phyloP scores from a whole-genome alignment of 2,329 filamentous ascomycete genomes.

The Exophiala bonariae region DNA sequence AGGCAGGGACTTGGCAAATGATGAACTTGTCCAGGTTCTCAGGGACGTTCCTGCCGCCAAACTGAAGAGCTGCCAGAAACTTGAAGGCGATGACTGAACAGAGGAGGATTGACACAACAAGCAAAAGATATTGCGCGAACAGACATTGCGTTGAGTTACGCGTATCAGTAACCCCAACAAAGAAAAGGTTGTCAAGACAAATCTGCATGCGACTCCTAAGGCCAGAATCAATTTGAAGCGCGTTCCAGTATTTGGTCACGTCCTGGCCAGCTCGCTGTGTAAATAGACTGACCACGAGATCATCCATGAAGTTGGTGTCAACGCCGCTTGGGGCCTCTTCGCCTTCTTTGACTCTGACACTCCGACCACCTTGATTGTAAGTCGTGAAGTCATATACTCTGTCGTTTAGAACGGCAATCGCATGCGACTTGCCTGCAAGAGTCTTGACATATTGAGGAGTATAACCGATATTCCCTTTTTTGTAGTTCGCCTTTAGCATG shows the following conservation, averaged over 20 bases:
- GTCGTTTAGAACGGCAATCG: constrained; percentile 75
- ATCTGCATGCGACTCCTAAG: constrained; percentile 69
- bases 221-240: constrained; percentile 59
- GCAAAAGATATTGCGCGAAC: constrained; percentile 85
- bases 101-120: constrained; percentile 79
- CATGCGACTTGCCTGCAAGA: constrained; percentile 62
- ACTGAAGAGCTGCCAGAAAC: constrained; percentile 94
- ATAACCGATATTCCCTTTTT: constrained; percentile 86
- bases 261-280: constrained; percentile 73
- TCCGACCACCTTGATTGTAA: constrained; percentile 75
- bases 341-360: constrained; percentile 58
- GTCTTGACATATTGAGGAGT: constrained; percentile 73
- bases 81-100: constrained; percentile 88
- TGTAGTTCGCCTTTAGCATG: constrained; percentile 73
- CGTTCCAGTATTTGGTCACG: constrained; percentile 79
- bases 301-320: constrained; percentile 78
- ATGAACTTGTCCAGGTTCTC: constrained; percentile 98
- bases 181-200: constrained; percentile 93
- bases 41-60: constrained; percentile 83
- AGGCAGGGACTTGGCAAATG: constrained; percentile 95
- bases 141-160: constrained; percentile 80
- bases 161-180: constrained; percentile 87
- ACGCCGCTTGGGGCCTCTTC: constrained; percentile 48
- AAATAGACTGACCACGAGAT: constrained; percentile 73
- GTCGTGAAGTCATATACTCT: constrained; percentile 87